A percentile compares a stretch with the other conserved stretches of the same genome.
Conservation (phyloP, 768 basidiomycete species). For the Lactarius indigo region DNA sequence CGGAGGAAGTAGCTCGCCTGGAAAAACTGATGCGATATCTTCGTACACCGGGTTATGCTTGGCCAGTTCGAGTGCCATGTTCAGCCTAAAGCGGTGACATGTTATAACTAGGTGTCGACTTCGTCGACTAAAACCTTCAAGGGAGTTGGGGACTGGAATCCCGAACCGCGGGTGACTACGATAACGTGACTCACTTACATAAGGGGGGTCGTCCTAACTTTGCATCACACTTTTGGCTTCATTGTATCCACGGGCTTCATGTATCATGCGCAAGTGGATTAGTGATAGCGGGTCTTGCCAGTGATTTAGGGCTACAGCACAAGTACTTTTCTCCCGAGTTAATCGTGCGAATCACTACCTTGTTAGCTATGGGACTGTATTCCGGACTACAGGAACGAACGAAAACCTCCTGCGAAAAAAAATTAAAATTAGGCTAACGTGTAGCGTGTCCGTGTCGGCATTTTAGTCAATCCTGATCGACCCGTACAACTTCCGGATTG, state of each 20-base stretch:
- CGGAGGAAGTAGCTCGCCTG: conserved; percentile 45
- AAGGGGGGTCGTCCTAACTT: too few species aligned
- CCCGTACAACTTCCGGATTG: conserved; percentile 77
- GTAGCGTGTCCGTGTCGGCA: not conserved
- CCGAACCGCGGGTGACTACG: too few species aligned
- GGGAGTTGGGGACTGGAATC: too few species aligned
- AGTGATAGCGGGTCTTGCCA: too few species aligned
- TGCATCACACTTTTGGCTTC: too few species aligned
- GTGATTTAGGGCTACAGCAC: too few species aligned
- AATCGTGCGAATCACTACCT: not conserved
- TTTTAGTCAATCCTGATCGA: conserved; percentile 71
- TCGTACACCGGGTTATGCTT: conserved; percentile 98
- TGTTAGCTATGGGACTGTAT: not conserved
- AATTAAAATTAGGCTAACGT: not conserved
- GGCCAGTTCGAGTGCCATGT: conserved; percentile 94
- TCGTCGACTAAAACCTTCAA: too few species aligned
- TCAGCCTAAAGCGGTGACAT: conserved; percentile 55
- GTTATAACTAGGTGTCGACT: too few species aligned
- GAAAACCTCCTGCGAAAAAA: not conserved
- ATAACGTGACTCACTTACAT: too few species aligned
- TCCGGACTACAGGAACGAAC: not conserved
- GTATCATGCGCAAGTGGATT: too few species aligned
- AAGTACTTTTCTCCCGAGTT: too few species aligned
- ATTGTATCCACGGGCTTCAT: too few species aligned
- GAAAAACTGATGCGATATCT: conserved; percentile 95